Percentiles rank a stretch among this genome's conserved stretches.
These are phyloP conservation scores for Aspergillus transmontanensis DNA, from an alignment of 2,329 filamentous ascomycete genomes.

Conservation along the genomic window DNA sequence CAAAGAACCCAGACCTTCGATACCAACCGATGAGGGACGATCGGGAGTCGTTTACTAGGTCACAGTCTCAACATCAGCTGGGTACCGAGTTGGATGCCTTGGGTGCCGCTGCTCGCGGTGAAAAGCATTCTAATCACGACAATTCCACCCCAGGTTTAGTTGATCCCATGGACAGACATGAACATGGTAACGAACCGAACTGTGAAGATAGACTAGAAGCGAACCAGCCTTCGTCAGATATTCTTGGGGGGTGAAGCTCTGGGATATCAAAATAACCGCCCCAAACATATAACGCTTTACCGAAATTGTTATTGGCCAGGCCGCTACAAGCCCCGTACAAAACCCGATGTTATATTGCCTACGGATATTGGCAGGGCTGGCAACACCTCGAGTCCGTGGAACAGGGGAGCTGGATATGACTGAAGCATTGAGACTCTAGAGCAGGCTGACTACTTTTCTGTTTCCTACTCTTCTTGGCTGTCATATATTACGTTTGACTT, in stretches of 20 bases:
- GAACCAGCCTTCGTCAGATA: constrained; percentile 44
- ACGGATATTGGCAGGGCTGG: constrained; percentile 40
- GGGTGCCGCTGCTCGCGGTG: constrained; percentile 83
- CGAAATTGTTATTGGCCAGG: too few relatives aligned
- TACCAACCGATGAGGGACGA: constrained; percentile 97
- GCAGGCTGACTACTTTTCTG: neutral
- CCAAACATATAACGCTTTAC: too few relatives aligned
- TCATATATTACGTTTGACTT: neutral
- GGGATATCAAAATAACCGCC: neutral
- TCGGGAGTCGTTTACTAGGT: constrained; percentile 95
- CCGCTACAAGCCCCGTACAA: constrained; percentile 14
- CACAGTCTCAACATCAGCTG: constrained; percentile 69
- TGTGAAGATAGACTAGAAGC: constrained; percentile 24
- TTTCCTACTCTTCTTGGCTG: neutral
- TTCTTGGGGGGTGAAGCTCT: constrained; percentile 44
- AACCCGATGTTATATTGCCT: constrained; percentile 25
- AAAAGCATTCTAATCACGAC: constrained; percentile 63
- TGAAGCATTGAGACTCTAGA: neutral
- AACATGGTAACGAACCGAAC: constrained; percentile 40
- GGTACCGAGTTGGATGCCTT: constrained; percentile 86
- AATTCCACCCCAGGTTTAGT: constrained; percentile 24
- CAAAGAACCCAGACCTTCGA: constrained; percentile 89
- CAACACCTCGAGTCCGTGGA: constrained; percentile 63
- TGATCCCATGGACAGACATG: constrained; percentile 49
- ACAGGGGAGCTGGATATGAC: constrained; percentile 65